phyloP scores from a whole-genome alignment of 306 rosid species.

The Fragaria iinumae region DNA sequence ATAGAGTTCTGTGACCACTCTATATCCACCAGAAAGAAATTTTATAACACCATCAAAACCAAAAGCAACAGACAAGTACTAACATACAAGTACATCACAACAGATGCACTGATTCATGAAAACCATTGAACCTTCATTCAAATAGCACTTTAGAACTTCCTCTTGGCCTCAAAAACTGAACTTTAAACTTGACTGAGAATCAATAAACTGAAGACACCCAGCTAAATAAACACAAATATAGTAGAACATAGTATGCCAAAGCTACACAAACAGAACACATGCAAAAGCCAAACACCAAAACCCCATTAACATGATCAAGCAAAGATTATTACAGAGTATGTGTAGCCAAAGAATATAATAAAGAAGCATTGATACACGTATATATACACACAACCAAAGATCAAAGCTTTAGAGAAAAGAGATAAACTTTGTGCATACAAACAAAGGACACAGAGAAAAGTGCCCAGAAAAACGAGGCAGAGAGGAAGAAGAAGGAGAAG shows the following conservation, averaged over 20 bases:
- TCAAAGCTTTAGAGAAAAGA: not conserved
- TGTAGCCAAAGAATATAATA: not conserved
- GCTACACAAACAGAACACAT: not conserved
- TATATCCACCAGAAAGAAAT: not conserved
- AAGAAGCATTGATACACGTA: not conserved
- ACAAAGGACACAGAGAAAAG: not conserved
- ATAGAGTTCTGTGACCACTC: not conserved
- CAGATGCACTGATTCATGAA: not conserved
- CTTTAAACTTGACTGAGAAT: not conserved
- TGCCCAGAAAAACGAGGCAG: not conserved
- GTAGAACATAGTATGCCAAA: not conserved
- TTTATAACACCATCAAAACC: not conserved
- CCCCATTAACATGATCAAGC: not conserved
- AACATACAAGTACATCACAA: not conserved
- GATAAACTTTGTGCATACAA: not conserved
- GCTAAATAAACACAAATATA: not conserved
- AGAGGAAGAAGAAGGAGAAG: not conserved
- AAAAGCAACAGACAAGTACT: not conserved
- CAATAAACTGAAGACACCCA: not conserved
- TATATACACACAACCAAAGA: not conserved
- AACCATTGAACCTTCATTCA: conserved; percentile 6
- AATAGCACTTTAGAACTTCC: not conserved
- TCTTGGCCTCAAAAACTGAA: not conserved
- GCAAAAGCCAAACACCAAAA: not conserved
- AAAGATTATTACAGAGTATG: not conserved